These are phyloP conservation scores for Wilcoxina mikolae DNA, from an alignment of 495 filamentous ascomycete genomes.

Conservation along the genomic window DNA sequence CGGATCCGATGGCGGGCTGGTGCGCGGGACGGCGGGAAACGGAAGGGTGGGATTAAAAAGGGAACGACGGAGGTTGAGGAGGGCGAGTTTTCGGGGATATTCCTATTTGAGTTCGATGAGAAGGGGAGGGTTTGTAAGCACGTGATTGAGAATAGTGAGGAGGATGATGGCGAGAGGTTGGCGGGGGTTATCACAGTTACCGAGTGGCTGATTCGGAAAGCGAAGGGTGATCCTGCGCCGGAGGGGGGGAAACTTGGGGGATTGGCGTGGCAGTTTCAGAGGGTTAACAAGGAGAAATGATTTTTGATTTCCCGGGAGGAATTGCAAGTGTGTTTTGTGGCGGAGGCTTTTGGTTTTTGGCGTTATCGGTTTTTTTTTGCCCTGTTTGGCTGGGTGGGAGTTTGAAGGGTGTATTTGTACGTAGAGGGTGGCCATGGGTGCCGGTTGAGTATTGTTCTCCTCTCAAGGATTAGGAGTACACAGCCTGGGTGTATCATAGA, in stretches of 20 bases:
- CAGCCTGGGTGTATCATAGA: too few relatives aligned
- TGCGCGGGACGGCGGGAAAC: neutral
- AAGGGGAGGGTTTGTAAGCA: constrained; percentile 71
- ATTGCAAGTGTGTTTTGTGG: too few relatives aligned
- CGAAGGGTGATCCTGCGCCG: constrained; percentile 11
- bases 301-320: neutral
- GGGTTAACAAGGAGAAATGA: neutral
- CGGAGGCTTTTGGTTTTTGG: too few relatives aligned
- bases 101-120: constrained; percentile 90
- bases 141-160: constrained; percentile 84
- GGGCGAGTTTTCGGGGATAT: constrained; percentile 64
- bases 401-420: too few relatives aligned
- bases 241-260: constrained; percentile 36
- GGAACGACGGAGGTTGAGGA: constrained; percentile 20
- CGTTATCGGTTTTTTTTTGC: too few relatives aligned
- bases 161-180: constrained; percentile 37
- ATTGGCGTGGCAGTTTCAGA: constrained; percentile 32
- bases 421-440: too few relatives aligned
- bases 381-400: too few relatives aligned
- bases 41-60: too few relatives aligned
- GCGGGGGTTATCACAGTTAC: constrained; percentile 24
- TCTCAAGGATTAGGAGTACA: too few relatives aligned
- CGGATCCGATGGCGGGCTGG: constrained; percentile 68
- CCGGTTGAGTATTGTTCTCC: too few relatives aligned
- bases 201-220: constrained; percentile 26